Percentiles rank a stretch among this genome's conserved stretches.
Evolutionary conservation across 2,329 filamentous ascomycete genomes (phyloP).

Genomic region (Graphilbum ipis-grandicollis): DNA sequence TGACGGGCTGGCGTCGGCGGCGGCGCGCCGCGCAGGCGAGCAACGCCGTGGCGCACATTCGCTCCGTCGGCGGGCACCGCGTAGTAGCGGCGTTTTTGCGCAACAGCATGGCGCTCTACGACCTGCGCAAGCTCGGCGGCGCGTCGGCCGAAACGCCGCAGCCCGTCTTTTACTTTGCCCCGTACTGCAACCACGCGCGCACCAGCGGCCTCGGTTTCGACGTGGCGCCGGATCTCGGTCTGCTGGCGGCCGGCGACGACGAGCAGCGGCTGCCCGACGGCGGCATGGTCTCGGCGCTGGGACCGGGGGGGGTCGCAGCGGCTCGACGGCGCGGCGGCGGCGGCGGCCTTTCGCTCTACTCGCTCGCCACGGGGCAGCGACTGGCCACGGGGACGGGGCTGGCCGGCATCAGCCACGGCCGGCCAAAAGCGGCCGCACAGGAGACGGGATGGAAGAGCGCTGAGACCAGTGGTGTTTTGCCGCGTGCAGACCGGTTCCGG

Average conservation of each 20-base stretch:
- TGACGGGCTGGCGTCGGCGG: not conserved
- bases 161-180: slow-evolving; percentile 29
- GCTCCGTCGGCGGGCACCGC: slow-evolving; percentile 28
- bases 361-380: slow-evolving; percentile 24
- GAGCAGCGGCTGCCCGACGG: slow-evolving; percentile 12
- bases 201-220: slow-evolving; percentile 24
- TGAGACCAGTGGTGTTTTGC: not conserved
- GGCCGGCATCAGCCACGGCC: slow-evolving; percentile 3
- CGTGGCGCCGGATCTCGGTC: slow-evolving; percentile 28
- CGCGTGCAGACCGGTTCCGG: too few species aligned
- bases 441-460: too few species aligned
- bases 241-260: slow-evolving; percentile 35
- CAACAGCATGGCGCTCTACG: slow-evolving; percentile 35
- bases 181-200: slow-evolving; percentile 29
- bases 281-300: too few species aligned
- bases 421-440: too few species aligned
- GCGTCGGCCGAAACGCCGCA: slow-evolving; percentile 3
- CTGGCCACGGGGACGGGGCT: slow-evolving; percentile 15
- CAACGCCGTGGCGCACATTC: slow-evolving; percentile 23
- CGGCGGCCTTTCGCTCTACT: slow-evolving; percentile 30
- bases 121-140: slow-evolving; percentile 26
- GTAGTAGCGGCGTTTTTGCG: slow-evolving; percentile 34
- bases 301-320: not conserved
- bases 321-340: slow-evolving; percentile 19
- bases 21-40: not conserved